phyloP scores from a whole-genome alignment of 2,329 filamentous ascomycete genomes.

The Incumbomyces lentus region DNA sequence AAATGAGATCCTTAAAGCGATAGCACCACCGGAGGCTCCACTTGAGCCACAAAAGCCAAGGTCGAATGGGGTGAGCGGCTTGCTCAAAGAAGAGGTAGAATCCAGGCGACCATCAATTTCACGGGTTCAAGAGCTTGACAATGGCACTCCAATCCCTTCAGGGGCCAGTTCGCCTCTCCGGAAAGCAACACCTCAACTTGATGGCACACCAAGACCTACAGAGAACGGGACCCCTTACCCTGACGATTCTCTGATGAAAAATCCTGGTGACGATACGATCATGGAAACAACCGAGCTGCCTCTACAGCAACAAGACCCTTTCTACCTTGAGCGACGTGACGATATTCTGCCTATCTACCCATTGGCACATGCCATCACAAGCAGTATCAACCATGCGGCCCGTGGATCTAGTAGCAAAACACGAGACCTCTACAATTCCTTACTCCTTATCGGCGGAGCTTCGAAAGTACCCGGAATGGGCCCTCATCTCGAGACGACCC shows the following conservation, averaged over 20 bases:
- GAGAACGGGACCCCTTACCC: slow-evolving; percentile 5
- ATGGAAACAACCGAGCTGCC: slow-evolving; percentile 15
- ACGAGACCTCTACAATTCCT: slow-evolving; percentile 76
- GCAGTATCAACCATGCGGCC: slow-evolving; percentile 76
- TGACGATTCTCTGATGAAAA: slow-evolving; percentile 8
- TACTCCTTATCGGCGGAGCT: slow-evolving; percentile 83
- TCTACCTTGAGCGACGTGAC: slow-evolving; percentile 55
- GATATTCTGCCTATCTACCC: slow-evolving; percentile 70
- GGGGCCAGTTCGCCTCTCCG: slow-evolving; percentile 80
- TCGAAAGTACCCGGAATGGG: slow-evolving; percentile 72
- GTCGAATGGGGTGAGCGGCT: slow-evolving; percentile 31
- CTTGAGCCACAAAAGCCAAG: slow-evolving; percentile 10
- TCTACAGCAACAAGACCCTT: slow-evolving; percentile 26
- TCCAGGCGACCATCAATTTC: slow-evolving; percentile 53
- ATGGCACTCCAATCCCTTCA: slow-evolving; percentile 72
- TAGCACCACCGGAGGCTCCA: slow-evolving; percentile 31
- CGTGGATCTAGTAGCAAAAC: slow-evolving; percentile 86
- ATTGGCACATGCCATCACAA: slow-evolving; percentile 80
- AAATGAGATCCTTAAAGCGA: slow-evolving; percentile 49
- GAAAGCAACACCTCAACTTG: slow-evolving; percentile 59
- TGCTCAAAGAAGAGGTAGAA: slow-evolving; percentile 43
- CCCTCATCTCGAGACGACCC: slow-evolving; percentile 68
- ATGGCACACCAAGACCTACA: slow-evolving; percentile 31
- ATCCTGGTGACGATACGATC: slow-evolving; percentile 7
- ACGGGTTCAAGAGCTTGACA: slow-evolving; percentile 53